Base-by-base conservation (phyloP, 1,139 yeast genomes). In the Blastobotrys apis region DNA sequence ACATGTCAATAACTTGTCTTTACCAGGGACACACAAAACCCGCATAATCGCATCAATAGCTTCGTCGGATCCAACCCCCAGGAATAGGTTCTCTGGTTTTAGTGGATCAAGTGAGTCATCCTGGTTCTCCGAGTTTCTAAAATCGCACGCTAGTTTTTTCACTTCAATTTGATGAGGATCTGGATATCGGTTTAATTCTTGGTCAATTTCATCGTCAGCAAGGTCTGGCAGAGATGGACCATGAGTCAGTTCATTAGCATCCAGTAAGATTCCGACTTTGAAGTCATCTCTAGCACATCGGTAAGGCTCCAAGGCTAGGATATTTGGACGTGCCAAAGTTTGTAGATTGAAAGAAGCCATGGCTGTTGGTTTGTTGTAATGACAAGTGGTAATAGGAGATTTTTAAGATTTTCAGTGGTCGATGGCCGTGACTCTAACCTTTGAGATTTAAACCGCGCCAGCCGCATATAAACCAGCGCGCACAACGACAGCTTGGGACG, bases 41-140 rank as follows among this genome's bases (percentile, higher is more conserved):
- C 99, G 73, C 51, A 92, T 81, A 45, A 92, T 67, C 45, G 94
- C 75, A 63, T 92, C 99, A 45, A 94, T 88, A 57, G 94, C 81
- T 65, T 92, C 99, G 62, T 92, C 99, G 1, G 97, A 87, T 1
- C 99, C 99, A 13, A 92, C 98, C 27, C 98, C 98, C 34, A 92
- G 73, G 61, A 95, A 88, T 43, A 94, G 60, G 64, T 94, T 94
- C 9, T 73, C 83, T 0, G 84, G 75, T 0, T 68, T 67, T 50
- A 90, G 62, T 4, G 66, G 63, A 9, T 49, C 37, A 9, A 47
- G 45, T 10, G 47, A 42, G 41, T 31, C 45, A 38, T 52, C 49
- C 35, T 43, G 46, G 33, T 55, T 56, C 51, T 70, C 75, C 2
- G 60, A 52, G 60, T 85, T 87, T 54, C 99, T 75, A 60, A 83